Percentiles rank a stretch among this genome's conserved stretches.
These are phyloP conservation scores for Verticillium albo-atrum DNA, from an alignment of 2,329 filamentous ascomycete species.

Conservation along the genomic window DNA sequence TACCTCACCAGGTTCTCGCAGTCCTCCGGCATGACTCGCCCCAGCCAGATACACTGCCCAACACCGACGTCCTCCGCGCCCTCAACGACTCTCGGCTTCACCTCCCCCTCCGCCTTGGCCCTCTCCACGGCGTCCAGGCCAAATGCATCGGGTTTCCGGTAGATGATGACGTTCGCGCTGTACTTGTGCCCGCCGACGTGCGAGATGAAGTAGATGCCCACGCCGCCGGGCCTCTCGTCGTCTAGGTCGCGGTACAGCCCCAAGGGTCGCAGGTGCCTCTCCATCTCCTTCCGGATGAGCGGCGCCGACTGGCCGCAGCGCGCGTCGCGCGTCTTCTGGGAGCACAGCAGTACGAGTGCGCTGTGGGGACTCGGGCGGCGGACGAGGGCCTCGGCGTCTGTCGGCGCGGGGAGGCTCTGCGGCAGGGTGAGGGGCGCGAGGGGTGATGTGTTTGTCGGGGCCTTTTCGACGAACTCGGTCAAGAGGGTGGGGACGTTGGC, in stretches of 20 bases:
- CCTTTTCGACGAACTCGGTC: constrained; percentile 60
- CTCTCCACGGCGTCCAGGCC: constrained; percentile 42
- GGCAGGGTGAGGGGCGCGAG: constrained; percentile 39
- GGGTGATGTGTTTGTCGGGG: constrained; percentile 70
- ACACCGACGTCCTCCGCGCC: constrained; percentile 50
- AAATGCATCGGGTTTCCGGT: constrained; percentile 61
- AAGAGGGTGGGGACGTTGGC: constrained; percentile 68
- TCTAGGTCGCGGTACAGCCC: constrained; percentile 83
- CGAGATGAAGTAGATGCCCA: constrained; percentile 93
- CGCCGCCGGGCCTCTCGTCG: constrained; percentile 84
- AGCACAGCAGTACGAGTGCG: constrained; percentile 88
- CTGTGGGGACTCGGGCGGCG: constrained; percentile 71
- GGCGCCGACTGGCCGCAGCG: constrained; percentile 93
- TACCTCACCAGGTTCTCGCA: constrained; percentile 89
- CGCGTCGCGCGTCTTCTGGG: constrained; percentile 88
- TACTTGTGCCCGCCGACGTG: constrained; percentile 98
- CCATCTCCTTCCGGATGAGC: constrained; percentile 80
- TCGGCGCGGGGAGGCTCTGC: constrained; percentile 24
- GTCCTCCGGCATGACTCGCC: constrained; percentile 77
- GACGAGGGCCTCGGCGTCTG: constrained; percentile 5
- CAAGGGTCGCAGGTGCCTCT: constrained; percentile 79
- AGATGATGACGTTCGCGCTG: constrained; percentile 89
- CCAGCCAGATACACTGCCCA: constrained; percentile 89
- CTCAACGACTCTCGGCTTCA: constrained; percentile 27
- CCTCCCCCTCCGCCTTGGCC: constrained; percentile 28